Percentiles rank a stretch among this genome's conserved stretches.
These are phyloP conservation scores for Colletotrichum sp. DNA, from an alignment of 2,329 filamentous ascomycete species.

Conservation along the genomic window DNA sequence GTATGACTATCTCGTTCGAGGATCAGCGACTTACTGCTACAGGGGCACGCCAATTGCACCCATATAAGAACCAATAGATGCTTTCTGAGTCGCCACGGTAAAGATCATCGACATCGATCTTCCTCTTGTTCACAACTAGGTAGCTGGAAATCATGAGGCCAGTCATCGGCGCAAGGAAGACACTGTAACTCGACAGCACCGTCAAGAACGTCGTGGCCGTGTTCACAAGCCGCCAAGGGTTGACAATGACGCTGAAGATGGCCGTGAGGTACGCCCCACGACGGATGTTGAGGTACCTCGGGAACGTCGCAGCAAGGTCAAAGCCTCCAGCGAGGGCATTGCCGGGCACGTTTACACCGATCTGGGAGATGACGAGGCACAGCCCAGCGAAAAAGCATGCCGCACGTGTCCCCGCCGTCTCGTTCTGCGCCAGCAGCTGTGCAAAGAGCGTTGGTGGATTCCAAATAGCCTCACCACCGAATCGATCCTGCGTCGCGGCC, in stretches of 20 bases:
- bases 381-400: slow-evolving; percentile 43
- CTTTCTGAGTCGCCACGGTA: slow-evolving; percentile 32
- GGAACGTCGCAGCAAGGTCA: slow-evolving; percentile 42
- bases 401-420: slow-evolving; percentile 36
- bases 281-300: slow-evolving; percentile 41
- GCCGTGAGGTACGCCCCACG: slow-evolving; percentile 41
- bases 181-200: slow-evolving; percentile 39
- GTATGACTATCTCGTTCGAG: neutral
- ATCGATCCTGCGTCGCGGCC: slow-evolving; percentile 40
- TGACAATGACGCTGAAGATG: slow-evolving; percentile 38
- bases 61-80: slow-evolving; percentile 45
- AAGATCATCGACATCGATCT: slow-evolving; percentile 40
- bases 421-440: slow-evolving; percentile 32
- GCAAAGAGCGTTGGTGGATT: slow-evolving; percentile 40
- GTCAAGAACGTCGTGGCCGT: slow-evolving; percentile 39
- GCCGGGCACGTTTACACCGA: slow-evolving; percentile 40
- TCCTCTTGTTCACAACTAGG: slow-evolving; percentile 33
- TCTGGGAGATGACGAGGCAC: slow-evolving; percentile 37
- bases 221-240: slow-evolving; percentile 43
- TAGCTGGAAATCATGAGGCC: slow-evolving; percentile 44
- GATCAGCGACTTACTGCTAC: slow-evolving; percentile 35
- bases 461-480: slow-evolving; percentile 39
- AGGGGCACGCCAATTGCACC: slow-evolving; percentile 44
- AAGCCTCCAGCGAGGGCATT: slow-evolving; percentile 43
- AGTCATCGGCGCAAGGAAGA: slow-evolving; percentile 43